phyloP scores from a whole-genome alignment of 805 yeast species.

The Myxozyma sirexii region DNA sequence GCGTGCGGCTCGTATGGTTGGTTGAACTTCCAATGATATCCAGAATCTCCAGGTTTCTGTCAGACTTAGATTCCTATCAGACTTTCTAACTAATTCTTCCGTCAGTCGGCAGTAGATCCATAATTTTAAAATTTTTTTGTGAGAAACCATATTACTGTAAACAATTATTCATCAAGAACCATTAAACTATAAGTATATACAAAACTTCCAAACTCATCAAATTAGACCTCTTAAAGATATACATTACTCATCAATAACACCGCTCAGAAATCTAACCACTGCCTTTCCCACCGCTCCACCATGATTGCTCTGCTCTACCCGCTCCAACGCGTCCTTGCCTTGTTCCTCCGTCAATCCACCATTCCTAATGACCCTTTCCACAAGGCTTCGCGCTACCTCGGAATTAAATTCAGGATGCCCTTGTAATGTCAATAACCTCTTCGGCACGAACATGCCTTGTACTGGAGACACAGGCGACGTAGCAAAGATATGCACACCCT shows the following conservation, averaged over 20 bases:
- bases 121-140: no score
- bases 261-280: conserved; percentile 44
- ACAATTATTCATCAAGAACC: neutral
- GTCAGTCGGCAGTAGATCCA: no score
- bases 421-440: conserved; percentile 67
- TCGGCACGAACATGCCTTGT: conserved; percentile 67
- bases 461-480: conserved; percentile 55
- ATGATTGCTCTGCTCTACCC: conserved; percentile 46
- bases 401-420: conserved; percentile 84
- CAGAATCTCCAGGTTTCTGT: no score
- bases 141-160: no score
- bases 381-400: conserved; percentile 40
- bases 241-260: conserved; percentile 5
- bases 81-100: no score
- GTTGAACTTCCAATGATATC: no score
- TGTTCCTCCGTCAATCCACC: conserved; percentile 14
- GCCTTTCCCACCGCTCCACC: conserved; percentile 47
- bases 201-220: neutral
- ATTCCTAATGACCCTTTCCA: conserved; percentile 30
- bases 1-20: neutral
- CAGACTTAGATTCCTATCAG: no score
- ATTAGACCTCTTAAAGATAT: no score
- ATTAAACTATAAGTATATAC: no score
- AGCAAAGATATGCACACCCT: conserved; percentile 52
- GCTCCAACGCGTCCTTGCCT: conserved; percentile 35